Conservation (phyloP, 441 rosid species). For the Hura crepitans region DNA sequence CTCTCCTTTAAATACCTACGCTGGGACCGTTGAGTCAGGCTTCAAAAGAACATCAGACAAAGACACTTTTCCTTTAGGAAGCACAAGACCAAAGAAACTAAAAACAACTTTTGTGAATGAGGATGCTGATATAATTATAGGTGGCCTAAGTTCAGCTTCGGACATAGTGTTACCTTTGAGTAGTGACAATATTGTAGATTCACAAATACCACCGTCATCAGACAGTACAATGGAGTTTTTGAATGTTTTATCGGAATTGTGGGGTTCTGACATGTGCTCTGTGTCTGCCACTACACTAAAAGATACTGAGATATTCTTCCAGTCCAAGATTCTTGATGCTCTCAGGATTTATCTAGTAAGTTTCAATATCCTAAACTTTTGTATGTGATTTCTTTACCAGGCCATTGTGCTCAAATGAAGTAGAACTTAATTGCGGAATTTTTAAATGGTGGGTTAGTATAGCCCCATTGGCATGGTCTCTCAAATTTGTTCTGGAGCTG, state of each 20-base stretch:
- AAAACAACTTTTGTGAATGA: conserved; percentile 36
- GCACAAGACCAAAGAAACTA: conserved; percentile 42
- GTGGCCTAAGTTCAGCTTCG: conserved; percentile 47
- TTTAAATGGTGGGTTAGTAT: not conserved
- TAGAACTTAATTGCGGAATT: conserved; percentile 4
- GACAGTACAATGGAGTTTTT: conserved; percentile 44
- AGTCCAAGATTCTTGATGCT: conserved; percentile 70
- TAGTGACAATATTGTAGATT: conserved; percentile 29
- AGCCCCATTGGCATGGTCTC: not conserved
- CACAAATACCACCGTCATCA: conserved; percentile 32
- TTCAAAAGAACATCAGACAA: conserved; percentile 51
- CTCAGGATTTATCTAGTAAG: conserved; percentile 70
- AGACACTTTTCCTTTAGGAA: conserved; percentile 27
- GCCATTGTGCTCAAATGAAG: conserved; percentile 8
- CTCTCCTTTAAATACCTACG: conserved; percentile 42
- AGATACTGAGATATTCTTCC: conserved; percentile 61
- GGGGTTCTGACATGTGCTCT: conserved; percentile 50
- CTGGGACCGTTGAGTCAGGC: conserved; percentile 28
- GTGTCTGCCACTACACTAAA: conserved; percentile 34
- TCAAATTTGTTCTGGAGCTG: not conserved
- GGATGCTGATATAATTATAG: conserved; percentile 55
- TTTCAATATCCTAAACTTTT: conserved; percentile 14
- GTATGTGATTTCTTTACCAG: not conserved
- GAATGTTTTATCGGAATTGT: conserved; percentile 53
- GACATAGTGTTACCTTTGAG: conserved; percentile 35